Evolutionary conservation across 1,139 yeast genomes (phyloP).

Genomic region (Yamadazyma dushanensis): DNA sequence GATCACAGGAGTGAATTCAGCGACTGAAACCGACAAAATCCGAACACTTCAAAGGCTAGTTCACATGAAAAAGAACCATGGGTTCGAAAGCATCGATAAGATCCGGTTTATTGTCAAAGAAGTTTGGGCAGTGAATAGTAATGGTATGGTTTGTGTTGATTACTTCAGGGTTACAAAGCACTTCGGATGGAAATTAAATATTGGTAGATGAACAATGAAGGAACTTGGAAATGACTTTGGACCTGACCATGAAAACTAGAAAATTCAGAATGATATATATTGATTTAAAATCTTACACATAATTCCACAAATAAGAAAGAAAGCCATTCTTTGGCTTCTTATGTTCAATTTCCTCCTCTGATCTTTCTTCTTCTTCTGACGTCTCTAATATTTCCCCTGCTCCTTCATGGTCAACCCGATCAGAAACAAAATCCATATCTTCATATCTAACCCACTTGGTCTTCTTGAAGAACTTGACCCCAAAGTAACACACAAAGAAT

Average conservation of each 20-base stretch:
- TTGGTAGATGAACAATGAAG: conserved; percentile 8
- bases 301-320: conserved; percentile 3
- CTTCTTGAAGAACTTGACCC: conserved; percentile 43
- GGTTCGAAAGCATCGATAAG: conserved; percentile 8
- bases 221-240: neutral
- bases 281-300: too few relatives aligned
- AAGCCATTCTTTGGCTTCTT: neutral
- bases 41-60: neutral
- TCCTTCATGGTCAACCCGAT: conserved; percentile 23
- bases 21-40: conserved; percentile 4
- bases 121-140: conserved; percentile 11
- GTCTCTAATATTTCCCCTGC: neutral
- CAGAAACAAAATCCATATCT: conserved; percentile 64
- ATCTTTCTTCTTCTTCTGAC: neutral
- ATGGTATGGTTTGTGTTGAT: conserved; percentile 11
- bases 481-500: conserved; percentile 31
- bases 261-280: too few relatives aligned
- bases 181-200: conserved; percentile 13
- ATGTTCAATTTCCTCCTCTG: neutral
- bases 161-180: conserved; percentile 12
- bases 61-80: conserved; percentile 7
- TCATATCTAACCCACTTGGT: conserved; percentile 46
- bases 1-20: conserved; percentile 7
- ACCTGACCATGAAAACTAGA: too few relatives aligned
- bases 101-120: conserved; percentile 7